A percentile compares a stretch with the other conserved stretches of the same genome.
Conservation (phyloP, 1,284 basidiomycete species). For the Heliocybe sulcata region DNA sequence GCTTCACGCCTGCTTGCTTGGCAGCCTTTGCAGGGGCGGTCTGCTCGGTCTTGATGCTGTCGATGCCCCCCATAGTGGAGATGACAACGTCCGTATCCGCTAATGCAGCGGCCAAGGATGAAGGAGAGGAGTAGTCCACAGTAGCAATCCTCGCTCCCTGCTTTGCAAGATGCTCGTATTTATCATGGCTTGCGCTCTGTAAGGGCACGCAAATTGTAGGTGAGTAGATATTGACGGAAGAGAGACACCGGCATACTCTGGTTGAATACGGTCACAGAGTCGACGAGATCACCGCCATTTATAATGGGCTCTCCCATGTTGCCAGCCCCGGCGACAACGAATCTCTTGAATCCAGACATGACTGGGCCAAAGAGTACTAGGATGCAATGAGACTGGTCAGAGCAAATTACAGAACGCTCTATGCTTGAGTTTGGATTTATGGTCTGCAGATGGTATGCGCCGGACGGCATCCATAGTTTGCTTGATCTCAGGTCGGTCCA, state of each 20-base stretch:
- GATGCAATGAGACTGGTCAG: too few relatives aligned
- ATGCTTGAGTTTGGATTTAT: too few relatives aligned
- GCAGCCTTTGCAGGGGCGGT: constrained; percentile 15
- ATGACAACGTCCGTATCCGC: constrained; percentile 16
- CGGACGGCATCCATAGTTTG: too few relatives aligned
- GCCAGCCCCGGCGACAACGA: constrained; percentile 17
- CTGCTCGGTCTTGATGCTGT: constrained; percentile 10
- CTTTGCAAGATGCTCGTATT: background rate
- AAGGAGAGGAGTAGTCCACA: constrained; percentile 24
- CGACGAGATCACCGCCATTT: too few relatives aligned
- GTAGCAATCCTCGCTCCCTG: background rate
- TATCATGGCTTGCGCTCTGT: background rate
- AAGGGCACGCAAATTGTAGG: too few relatives aligned
- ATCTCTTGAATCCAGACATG: constrained; percentile 18
- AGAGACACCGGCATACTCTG: too few relatives aligned
- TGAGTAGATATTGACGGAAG: too few relatives aligned
- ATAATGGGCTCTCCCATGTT: constrained; percentile 15
- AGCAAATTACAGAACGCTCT: too few relatives aligned
- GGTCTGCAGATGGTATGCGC: too few relatives aligned
- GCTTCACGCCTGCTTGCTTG: constrained; percentile 19
- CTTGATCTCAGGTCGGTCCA: too few relatives aligned
- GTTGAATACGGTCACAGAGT: too few relatives aligned
- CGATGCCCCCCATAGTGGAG: constrained; percentile 11
- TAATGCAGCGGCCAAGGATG: constrained; percentile 13
- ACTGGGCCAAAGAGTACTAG: too few relatives aligned